Percentiles rank a stretch among this genome's conserved stretches.
Evolutionary conservation across 352 stramenopile species (phyloP).

Genomic region (Stramenopiles sp.): DNA sequence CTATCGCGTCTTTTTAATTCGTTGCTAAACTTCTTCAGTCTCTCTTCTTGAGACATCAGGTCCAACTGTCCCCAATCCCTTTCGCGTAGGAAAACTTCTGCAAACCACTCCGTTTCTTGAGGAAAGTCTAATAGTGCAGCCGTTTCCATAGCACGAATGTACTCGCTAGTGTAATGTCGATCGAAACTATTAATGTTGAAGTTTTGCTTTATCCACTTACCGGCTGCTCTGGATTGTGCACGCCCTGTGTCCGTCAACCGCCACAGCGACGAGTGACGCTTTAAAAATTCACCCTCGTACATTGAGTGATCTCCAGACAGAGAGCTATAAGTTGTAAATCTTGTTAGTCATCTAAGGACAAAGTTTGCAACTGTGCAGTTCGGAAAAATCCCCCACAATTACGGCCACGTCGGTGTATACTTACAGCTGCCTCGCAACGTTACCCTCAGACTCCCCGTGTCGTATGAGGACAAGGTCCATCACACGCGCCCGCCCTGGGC

Average conservation of each 20-base stretch:
- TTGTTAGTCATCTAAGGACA: not conserved
- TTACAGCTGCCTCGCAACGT: constrained; percentile 47
- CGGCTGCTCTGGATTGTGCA: constrained; percentile 41
- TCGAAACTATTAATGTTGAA: constrained; percentile 31
- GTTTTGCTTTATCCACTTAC: constrained; percentile 40
- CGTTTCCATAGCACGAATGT: constrained; percentile 57
- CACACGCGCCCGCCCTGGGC: not conserved
- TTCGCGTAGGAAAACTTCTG: constrained; percentile 60
- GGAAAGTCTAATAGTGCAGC: constrained; percentile 46
- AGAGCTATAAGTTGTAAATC: constrained; percentile 27
- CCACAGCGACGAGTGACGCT: constrained; percentile 64
- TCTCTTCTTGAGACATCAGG: constrained; percentile 60
- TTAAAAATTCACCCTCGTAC: constrained; percentile 57
- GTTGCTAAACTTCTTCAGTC: constrained; percentile 60
- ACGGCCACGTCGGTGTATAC: not conserved
- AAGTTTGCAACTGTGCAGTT: too few species aligned
- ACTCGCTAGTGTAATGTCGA: constrained; percentile 58
- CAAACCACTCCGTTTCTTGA: constrained; percentile 44
- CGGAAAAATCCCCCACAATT: not conserved
- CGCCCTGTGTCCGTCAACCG: constrained; percentile 54
- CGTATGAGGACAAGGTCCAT: constrained; percentile 18
- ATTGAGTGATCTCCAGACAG: constrained; percentile 53
- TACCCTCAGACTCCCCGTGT: constrained; percentile 62
- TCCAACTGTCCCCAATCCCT: constrained; percentile 63
- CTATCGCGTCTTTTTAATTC: constrained; percentile 51